phyloP scores from a whole-genome alignment of 441 rosid genomes.

The Erysimum pusillum region DNA sequence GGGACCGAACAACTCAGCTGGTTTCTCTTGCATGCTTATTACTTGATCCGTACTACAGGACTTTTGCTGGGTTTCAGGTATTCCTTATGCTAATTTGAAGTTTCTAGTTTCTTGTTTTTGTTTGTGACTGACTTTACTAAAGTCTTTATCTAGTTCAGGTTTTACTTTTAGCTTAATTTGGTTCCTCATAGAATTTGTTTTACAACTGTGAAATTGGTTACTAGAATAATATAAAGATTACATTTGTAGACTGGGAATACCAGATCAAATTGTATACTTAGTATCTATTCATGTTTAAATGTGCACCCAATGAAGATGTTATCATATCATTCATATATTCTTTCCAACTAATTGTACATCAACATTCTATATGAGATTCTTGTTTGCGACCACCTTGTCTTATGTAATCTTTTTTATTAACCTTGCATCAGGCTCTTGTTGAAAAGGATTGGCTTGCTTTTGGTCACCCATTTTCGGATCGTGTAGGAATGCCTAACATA shows the following conservation, averaged over 20 bases:
- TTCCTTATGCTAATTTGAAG: conserved; percentile 23
- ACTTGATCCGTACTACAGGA: conserved; percentile 97
- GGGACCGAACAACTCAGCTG: conserved; percentile 99
- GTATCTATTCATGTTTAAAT: conserved; percentile 4
- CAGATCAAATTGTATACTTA: conserved; percentile 3
- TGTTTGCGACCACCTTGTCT: conserved; percentile 31
- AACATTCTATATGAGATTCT: conserved; percentile 11
- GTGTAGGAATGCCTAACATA: conserved; percentile 84
- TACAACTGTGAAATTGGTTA: neutral
- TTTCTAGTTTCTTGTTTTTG: conserved; percentile 11
- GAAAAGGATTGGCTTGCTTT: conserved; percentile 99
- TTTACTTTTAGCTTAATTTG: conserved; percentile 13
- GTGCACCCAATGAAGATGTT: conserved; percentile 1
- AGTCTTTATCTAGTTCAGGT: neutral
- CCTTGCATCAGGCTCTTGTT: conserved; percentile 74
- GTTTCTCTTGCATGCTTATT: conserved; percentile 92
- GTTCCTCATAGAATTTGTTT: conserved; percentile 17
- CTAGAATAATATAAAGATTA: neutral
- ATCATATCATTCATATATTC: conserved; percentile 19
- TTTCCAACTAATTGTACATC: conserved; percentile 30
- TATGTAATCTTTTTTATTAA: conserved; percentile 25
- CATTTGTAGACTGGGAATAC: conserved; percentile 10
- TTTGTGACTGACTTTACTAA: conserved; percentile 2
- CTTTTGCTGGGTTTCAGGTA: conserved; percentile 99
- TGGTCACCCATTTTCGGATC: conserved; percentile 99